phyloP scores from a whole-genome alignment of 164 flowering plant species.

The Magnolia officinalis region DNA sequence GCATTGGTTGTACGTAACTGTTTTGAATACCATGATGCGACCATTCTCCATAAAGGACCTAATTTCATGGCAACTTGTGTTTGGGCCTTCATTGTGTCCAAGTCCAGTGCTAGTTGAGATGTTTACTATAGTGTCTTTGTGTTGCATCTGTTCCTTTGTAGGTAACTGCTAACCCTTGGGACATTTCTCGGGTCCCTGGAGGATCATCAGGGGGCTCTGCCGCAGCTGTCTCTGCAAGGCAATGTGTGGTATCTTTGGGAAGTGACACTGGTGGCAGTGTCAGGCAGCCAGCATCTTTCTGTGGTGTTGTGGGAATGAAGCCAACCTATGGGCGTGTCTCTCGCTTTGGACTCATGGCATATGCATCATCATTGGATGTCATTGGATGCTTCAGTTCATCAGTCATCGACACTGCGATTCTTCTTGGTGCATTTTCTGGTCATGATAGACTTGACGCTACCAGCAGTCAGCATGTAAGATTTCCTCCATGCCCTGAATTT shows the following conservation, averaged over 20 bases:
- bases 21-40: no score
- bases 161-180: constrained; percentile 99
- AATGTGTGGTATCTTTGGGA: constrained; percentile 85
- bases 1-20: no score
- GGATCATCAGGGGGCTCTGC: constrained; percentile 99
- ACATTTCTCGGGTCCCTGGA: constrained; percentile 83
- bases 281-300: constrained; percentile 96
- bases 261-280: constrained; percentile 99
- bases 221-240: constrained; percentile 97
- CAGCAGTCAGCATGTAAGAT: constrained; percentile 68
- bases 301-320: constrained; percentile 97
- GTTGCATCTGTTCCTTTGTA: constrained; percentile 24
- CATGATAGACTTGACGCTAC: constrained; percentile 88
- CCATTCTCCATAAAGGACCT: background rate
- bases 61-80: background rate
- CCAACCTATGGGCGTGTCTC: constrained; percentile 98
- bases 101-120: background rate
- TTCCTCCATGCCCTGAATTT: background rate
- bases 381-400: constrained; percentile 94
- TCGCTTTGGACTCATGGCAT: constrained; percentile 96
- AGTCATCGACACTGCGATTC: constrained; percentile 82
- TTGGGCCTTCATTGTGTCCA: background rate
- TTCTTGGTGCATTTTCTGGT: constrained; percentile 79
- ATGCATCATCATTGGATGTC: constrained; percentile 94
- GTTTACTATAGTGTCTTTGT: background rate